Conservation (phyloP, 441 rosid genomes). For the Erodium moschatum region DNA sequence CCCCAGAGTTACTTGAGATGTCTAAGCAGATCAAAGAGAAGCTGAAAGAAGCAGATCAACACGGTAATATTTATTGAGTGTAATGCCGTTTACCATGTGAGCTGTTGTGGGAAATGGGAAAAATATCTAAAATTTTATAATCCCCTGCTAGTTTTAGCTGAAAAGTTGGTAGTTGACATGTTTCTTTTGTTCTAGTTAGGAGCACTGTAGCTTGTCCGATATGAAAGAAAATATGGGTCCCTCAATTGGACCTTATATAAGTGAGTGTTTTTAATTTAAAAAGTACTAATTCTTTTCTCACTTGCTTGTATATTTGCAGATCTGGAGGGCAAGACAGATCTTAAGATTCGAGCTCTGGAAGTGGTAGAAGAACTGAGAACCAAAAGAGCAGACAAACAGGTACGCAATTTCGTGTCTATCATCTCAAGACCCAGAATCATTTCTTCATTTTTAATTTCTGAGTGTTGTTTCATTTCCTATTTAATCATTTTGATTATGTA, state of each 20-base stretch:
- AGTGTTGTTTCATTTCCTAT: background rate
- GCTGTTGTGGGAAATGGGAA: background rate
- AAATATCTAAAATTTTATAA: too few species aligned
- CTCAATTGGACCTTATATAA: background rate
- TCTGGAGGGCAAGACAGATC: slow-evolving; percentile 89
- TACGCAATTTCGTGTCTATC: slow-evolving; percentile 19
- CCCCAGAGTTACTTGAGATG: slow-evolving; percentile 62
- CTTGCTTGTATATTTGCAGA: slow-evolving; percentile 33
- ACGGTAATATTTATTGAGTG: slow-evolving; percentile 35
- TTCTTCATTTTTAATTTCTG: background rate
- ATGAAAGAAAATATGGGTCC: background rate
- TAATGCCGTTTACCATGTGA: background rate
- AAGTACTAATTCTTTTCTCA: background rate
- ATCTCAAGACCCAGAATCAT: background rate
- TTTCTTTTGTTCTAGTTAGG: background rate
- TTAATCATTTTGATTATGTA: slow-evolving; percentile 4
- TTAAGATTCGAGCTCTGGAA: slow-evolving; percentile 78
- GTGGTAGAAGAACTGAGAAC: slow-evolving; percentile 88
- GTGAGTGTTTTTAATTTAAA: too few species aligned
- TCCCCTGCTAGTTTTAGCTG: background rate
- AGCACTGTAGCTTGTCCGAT: background rate
- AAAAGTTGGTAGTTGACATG: background rate
- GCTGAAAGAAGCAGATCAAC: slow-evolving; percentile 82
- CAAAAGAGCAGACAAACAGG: slow-evolving; percentile 94
- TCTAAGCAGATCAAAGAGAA: slow-evolving; percentile 88